A percentile compares a stretch with the other conserved stretches of the same genome.
phyloP scores from a whole-genome alignment of 441 rosid species.

The Manihot esculenta region DNA sequence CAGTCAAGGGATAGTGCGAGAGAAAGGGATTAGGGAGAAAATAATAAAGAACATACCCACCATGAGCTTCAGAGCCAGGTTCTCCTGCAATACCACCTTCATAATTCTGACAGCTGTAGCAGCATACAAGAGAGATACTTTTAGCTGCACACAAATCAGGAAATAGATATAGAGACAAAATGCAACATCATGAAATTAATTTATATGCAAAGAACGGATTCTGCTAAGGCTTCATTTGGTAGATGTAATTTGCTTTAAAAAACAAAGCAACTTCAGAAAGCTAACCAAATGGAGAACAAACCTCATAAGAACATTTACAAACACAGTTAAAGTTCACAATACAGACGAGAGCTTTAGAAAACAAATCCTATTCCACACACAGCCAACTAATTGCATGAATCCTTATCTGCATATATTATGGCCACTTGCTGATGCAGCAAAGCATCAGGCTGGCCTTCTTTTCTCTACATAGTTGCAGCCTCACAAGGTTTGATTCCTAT shows the following conservation, averaged over 20 bases:
- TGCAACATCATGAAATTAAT: background rate
- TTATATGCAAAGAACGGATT: background rate
- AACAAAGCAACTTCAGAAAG: background rate
- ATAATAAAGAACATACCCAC: constrained; percentile 85
- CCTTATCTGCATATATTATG: background rate
- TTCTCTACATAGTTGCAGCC: background rate
- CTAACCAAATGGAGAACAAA: background rate
- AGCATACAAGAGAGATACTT: constrained; percentile 18
- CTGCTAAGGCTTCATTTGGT: background rate
- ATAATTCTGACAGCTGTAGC: constrained; percentile 85
- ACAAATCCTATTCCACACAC: background rate
- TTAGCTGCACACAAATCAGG: constrained; percentile 21
- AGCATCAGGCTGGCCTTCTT: background rate
- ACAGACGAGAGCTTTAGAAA: background rate
- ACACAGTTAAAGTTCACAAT: background rate
- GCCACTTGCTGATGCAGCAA: background rate
- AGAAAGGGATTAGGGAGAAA: too few relatives aligned
- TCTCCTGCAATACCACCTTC: constrained; percentile 98
- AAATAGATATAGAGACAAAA: background rate
- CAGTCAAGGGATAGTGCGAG: background rate
- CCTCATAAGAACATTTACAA: background rate
- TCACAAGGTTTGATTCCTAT: background rate
- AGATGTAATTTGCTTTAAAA: too few relatives aligned
- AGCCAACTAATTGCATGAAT: background rate
- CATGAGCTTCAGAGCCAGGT: constrained; percentile 97